Percentiles rank a stretch among this genome's conserved stretches.
Evolutionary conservation across 441 rosid genomes (phyloP).

Genomic region (Melastoma candidum): DNA sequence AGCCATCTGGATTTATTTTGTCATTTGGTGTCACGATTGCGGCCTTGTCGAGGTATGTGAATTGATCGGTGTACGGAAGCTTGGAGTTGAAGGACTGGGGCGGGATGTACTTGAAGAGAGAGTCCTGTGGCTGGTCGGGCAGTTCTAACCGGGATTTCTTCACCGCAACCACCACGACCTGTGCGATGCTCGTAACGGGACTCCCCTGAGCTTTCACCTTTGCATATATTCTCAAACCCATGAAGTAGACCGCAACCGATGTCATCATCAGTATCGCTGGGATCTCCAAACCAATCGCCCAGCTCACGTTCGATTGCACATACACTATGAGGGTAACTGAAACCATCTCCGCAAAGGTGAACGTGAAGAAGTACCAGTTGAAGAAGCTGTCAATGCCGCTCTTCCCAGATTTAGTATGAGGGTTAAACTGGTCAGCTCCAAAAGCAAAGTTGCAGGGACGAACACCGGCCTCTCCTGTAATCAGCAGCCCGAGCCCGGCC

Average conservation of each 20-base stretch:
- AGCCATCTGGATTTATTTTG: conserved; percentile 45
- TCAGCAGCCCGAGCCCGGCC: not conserved
- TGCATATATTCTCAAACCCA: conserved; percentile 5
- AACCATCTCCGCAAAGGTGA: conserved; percentile 4
- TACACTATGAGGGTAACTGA: not conserved
- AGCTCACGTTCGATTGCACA: conserved; percentile 6
- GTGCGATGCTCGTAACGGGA: not conserved
- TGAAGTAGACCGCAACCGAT: conserved; percentile 7
- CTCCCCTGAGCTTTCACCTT: conserved; percentile 4
- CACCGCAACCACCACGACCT: conserved; percentile 1
- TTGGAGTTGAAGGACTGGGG: conserved; percentile 1
- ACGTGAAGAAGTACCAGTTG: conserved; percentile 7
- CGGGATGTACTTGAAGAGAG: conserved; percentile 1
- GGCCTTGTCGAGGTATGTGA: conserved; percentile 49
- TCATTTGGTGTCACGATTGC: conserved; percentile 46
- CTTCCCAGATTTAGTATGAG: conserved; percentile 5
- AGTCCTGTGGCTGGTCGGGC: not conserved
- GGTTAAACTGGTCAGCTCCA: conserved; percentile 6
- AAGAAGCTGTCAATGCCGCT: conserved; percentile 10
- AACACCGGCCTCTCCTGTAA: not conserved
- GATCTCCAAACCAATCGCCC: not conserved
- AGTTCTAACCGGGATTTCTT: not conserved
- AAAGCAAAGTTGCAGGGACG: conserved; percentile 8
- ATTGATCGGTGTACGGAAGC: conserved; percentile 6
- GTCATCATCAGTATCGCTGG: conserved; percentile 1